Base-by-base conservation (phyloP, 1,139 yeast species). In the Geotrichum bryndzae region DNA sequence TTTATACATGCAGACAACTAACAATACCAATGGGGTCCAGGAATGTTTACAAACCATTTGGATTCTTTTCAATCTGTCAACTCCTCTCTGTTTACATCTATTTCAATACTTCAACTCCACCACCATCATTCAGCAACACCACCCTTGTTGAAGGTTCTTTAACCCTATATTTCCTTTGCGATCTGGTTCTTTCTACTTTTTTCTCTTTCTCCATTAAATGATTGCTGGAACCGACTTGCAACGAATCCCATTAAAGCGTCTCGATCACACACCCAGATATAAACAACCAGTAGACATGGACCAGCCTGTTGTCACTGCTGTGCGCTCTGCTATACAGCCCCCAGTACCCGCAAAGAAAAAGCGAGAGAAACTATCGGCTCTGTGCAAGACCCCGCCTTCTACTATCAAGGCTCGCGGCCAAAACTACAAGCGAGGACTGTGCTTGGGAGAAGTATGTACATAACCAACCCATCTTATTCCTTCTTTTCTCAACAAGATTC, bases 331-430 rank as follows among this genome's bases (percentile, higher is more conserved):
- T 41, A 18, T 41, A 6, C 48, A 41, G 18, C 48, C 48, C 10
- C 48, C 48, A 8, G 48, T 53, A 27, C 52, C 54, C 10, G 61
- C 68, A 53, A 82, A 80, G 73, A 90, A 88, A 81, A 88, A 87
- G 80, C 90, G 88, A 76, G 96, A 90, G 73, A 91, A 91, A 73
- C 79, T 90, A 57, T 88, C 96, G 1, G 84, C 96, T 1, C 79
- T 92, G 61, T 92, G 98, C 74, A 90, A 90, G 75, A 92, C 97
- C 3, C 97, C 98, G 2, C 97, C 98, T 48, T 87, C 96, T 22
- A 84, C 90, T 66, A 95, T 94, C 68, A 83, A 94, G 69, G 58
- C 58, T 6, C 83, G 94, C 77, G 82, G 84, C 66, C 82, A 90
- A 72, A 96, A 91, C 70, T 94, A 90, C 75, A 90, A 90, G 69